Percentiles rank a stretch among this genome's conserved stretches.
Evolutionary conservation across 371 early-diverging fungal genomes (phyloP).

Genomic region (Mucor velutinosus): DNA sequence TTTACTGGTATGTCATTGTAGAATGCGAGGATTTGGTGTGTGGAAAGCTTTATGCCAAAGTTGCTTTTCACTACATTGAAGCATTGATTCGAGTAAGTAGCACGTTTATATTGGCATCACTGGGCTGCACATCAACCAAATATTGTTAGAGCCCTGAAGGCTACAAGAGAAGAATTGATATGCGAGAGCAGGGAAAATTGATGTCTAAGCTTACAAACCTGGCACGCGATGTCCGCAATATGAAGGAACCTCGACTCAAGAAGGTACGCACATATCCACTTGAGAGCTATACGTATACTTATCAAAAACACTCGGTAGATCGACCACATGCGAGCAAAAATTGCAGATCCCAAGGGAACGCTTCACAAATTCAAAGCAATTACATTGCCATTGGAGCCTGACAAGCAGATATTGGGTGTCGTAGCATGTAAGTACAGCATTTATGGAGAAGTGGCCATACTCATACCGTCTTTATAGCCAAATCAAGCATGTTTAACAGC

Average conservation of each 20-base stretch:
- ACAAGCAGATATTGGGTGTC: slow-evolving; percentile 81
- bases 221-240: slow-evolving; percentile 68
- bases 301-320: no score
- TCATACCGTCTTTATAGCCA: slow-evolving; percentile 51
- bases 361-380: slow-evolving; percentile 42
- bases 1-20: slow-evolving; percentile 96
- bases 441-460: background rate
- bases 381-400: slow-evolving; percentile 84
- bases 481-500: slow-evolving; percentile 89
- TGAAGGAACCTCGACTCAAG: slow-evolving; percentile 81
- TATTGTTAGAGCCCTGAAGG: slow-evolving; percentile 61
- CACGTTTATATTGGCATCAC: background rate
- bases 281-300: background rate
- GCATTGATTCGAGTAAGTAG: slow-evolving; percentile 62
- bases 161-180: slow-evolving; percentile 65
- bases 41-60: slow-evolving; percentile 87
- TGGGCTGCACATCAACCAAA: background rate
- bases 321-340: slow-evolving; percentile 70
- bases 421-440: slow-evolving; percentile 31
- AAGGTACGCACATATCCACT: slow-evolving; percentile 55
- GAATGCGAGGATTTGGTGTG: slow-evolving; percentile 74
- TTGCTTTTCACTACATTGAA: slow-evolving; percentile 77
- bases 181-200: slow-evolving; percentile 83
- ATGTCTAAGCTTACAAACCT: slow-evolving; percentile 74
- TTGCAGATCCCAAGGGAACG: slow-evolving; percentile 83